Conservation (phyloP, 1,284 basidiomycete genomes). For the Heterobasidion annosum region DNA sequence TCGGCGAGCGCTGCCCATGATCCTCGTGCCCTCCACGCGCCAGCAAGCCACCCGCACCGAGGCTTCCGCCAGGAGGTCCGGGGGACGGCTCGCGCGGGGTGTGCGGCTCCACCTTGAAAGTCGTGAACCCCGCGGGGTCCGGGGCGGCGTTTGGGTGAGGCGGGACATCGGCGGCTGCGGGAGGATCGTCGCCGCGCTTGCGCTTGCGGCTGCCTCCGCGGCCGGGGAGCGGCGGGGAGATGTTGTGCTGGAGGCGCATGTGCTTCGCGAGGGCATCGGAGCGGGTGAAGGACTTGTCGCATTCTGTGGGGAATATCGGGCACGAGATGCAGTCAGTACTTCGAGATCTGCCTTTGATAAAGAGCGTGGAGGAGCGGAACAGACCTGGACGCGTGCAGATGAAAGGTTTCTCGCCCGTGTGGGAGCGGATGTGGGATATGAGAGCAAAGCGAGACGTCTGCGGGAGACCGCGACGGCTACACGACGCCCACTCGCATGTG, state of each 20-base stretch:
- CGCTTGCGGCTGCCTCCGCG: constrained; percentile 56
- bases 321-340: too few relatives aligned
- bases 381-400: constrained; percentile 56
- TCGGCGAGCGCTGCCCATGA: constrained; percentile 8
- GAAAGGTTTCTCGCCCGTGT: constrained; percentile 90
- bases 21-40: constrained; percentile 19
- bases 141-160: neutral
- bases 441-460: constrained; percentile 86
- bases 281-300: constrained; percentile 89
- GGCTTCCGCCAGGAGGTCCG: constrained; percentile 17
- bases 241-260: constrained; percentile 81
- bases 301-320: constrained; percentile 41
- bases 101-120: constrained; percentile 56
- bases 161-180: neutral
- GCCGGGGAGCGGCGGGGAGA: constrained; percentile 64
- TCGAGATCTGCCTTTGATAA: too few relatives aligned
- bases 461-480: constrained; percentile 66
- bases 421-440: constrained; percentile 80
- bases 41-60: constrained; percentile 1
- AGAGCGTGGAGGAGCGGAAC: too few relatives aligned
- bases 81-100: constrained; percentile 28
- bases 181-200: constrained; percentile 5
- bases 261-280: constrained; percentile 89
- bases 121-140: constrained; percentile 28
- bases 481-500: constrained; percentile 84